Percentiles rank a stretch among this genome's conserved stretches.
These are phyloP conservation scores for Ustilago hordei DNA, from an alignment of 1,284 basidiomycete genomes.

Conservation along the genomic window DNA sequence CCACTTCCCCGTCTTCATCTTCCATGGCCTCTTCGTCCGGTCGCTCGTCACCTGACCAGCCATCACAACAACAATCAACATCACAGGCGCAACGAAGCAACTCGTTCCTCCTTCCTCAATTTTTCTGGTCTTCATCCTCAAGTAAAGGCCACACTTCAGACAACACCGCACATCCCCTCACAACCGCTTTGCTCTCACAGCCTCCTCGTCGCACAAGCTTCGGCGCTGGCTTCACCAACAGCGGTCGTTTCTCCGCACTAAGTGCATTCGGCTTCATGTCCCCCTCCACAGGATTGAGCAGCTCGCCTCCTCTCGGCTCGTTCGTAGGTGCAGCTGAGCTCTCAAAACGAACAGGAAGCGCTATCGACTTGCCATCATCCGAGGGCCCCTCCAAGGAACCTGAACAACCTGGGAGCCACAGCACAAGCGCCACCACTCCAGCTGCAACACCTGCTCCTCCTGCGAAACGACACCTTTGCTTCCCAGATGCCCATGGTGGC, in stretches of 20 bases:
- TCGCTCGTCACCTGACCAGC: slow-evolving; percentile 43
- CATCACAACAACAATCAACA: slow-evolving; percentile 11
- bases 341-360: slow-evolving; percentile 17
- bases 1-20: slow-evolving; percentile 41
- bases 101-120: slow-evolving; percentile 44
- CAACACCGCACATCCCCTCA: slow-evolving; percentile 13
- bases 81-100: slow-evolving; percentile 33
- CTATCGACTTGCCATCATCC: slow-evolving; percentile 22
- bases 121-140: slow-evolving; percentile 25
- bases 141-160: slow-evolving; percentile 7
- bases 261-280: slow-evolving; percentile 48
- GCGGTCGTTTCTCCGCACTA: slow-evolving; percentile 38
- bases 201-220: slow-evolving; percentile 51
- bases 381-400: slow-evolving; percentile 7
- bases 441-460: not conserved
- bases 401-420: slow-evolving; percentile 4
- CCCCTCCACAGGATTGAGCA: slow-evolving; percentile 20
- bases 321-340: slow-evolving; percentile 17
- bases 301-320: slow-evolving; percentile 31
- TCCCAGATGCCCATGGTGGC: slow-evolving; percentile 50
- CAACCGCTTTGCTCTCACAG: slow-evolving; percentile 28
- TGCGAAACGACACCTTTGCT: slow-evolving; percentile 42
- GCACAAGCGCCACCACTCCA: not conserved
- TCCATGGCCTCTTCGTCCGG: slow-evolving; percentile 41
- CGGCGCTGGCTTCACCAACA: slow-evolving; percentile 29